Evolutionary conservation across 306 rosid genomes (phyloP).

Genomic region (Castanea mollissima): DNA sequence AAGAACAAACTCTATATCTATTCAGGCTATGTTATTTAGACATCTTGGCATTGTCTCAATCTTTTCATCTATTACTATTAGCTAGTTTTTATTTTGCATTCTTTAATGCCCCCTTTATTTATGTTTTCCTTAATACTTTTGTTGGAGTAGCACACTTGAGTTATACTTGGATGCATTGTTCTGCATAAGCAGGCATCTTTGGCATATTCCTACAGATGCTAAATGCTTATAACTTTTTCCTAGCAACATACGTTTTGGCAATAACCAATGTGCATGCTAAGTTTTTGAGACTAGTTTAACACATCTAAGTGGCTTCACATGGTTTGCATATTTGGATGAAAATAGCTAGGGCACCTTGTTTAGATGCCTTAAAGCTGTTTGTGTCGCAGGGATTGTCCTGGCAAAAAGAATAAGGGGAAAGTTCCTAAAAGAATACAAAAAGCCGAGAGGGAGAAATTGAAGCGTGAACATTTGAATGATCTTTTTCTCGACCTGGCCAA

Average conservation of each 20-base stretch:
- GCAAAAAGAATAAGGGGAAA: slow-evolving; percentile 52
- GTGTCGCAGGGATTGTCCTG: slow-evolving; percentile 50
- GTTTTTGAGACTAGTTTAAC: background rate
- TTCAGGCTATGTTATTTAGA: background rate
- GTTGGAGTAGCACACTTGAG: background rate
- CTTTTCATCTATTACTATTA: background rate
- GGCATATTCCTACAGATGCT: background rate
- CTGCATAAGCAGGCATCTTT: background rate
- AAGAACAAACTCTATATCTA: no score
- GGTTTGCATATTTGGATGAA: slow-evolving; percentile 15
- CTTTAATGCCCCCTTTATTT: background rate
- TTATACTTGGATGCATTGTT: background rate
- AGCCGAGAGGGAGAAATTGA: slow-evolving; percentile 92
- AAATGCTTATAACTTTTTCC: background rate
- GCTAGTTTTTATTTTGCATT: background rate
- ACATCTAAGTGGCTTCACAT: slow-evolving; percentile 9
- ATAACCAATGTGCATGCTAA: background rate
- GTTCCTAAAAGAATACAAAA: slow-evolving; percentile 78
- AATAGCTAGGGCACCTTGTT: slow-evolving; percentile 14
- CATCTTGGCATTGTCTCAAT: no score
- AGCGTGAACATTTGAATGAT: slow-evolving; percentile 86
- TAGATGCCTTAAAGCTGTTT: slow-evolving; percentile 25
- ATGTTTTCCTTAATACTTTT: background rate
- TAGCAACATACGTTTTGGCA: background rate
- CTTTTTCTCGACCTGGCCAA: slow-evolving; percentile 79